Evolutionary conservation across 192 early-diverging fungal species (phyloP), one percentile per base, ranked within the genome.

Genomic region (Lobulomyces angularis): DNA sequence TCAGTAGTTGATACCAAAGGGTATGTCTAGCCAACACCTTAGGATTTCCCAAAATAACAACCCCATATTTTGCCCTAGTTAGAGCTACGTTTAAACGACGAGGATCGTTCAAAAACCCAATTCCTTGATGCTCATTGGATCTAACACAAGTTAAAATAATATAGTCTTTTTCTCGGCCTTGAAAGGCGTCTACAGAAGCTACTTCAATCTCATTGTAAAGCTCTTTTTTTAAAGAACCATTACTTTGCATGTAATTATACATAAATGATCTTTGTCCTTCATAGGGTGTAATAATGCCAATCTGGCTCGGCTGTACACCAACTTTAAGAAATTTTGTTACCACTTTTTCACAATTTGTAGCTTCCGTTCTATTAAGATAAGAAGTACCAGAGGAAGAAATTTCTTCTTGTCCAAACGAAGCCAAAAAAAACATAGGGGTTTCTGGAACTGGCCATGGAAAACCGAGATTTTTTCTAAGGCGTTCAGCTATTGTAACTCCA

Each of bases 201-300:
- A 99, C 90, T 55, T 99, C 95, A 16, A 99, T 90, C 24, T 95
- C 90, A 64, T 96, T 98, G 75, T 95, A 98, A 8, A 90, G 62
- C 35, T 95, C 91, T 54, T 84, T 85, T 39, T 79, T 82, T 45
- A 95, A 56, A 1, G 86, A 65, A 9, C 95, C 95, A 37, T 81
- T 81, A 45, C 83, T 88, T 48, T 86, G 86, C 90, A 99, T 95
- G 57, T 97, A 87, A 40, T 81, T 74, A 16, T 94, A 90, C 37
- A 99, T 61, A 58, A 85, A 99, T 17, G 90, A 79, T 11, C 95
- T 82, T 58, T 99, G 95, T 16, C 95, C 92, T 58, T 99, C 95
- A 49, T 99, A 99, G 3, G 95, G 95, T 1, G 95, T 99, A 40
- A 99, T 87, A 41, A 99, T 78, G 36, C 95, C 95, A 39, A 99